Evolutionary conservation across 2,329 filamentous ascomycete species (phyloP), one percentile per base, ranked within the genome.

Genomic region (Apiospora sp.): DNA sequence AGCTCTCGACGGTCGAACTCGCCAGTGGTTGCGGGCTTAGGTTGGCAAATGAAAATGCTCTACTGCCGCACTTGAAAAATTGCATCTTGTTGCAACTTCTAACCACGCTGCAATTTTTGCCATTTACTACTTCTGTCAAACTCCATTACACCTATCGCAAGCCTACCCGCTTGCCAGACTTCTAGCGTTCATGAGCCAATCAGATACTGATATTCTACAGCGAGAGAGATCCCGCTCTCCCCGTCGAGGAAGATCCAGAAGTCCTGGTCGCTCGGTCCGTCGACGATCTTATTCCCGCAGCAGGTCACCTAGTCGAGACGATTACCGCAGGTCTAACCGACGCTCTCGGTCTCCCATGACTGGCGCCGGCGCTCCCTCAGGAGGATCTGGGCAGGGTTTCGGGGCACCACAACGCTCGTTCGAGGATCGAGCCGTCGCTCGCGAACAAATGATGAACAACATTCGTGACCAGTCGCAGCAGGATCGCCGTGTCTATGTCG

Each of bases 401-500:
- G 87, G 87, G 83, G 90, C 89, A 82, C 89, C 89, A 80, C 91
- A 92, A 83, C 92, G 95, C 84, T 92, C 91, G 73, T 94, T 91
- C 85, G 96, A 98, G 84, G 95, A 98, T 80, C 92, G 95, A 80
- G 87, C 90, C 75, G 91, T 89, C 75, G 93, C 93, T 80, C 95
- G 96, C 85, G 95, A 98, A 85, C 92, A 95, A 83, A 98, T 97
- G 94, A 97, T 98, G 94, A 93, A 92, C 85, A 95, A 91, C 82
- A 92, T 98, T 79, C 92, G 95, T 82, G 96, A 98, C 81, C 93
- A 94, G 67, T 98, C 96, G 75, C 96, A 98, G 84, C 96, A 99
- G 86, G 96, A 99, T 89, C 96, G 96, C 82, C 95, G 96, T 78
- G 96, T 99, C 90, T 99, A 99, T 84, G 96, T 99, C 83, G 96